Base-by-base conservation (phyloP, 225 moss, liverwort and hornwort genomes). In the Bryum argenteum region DNA sequence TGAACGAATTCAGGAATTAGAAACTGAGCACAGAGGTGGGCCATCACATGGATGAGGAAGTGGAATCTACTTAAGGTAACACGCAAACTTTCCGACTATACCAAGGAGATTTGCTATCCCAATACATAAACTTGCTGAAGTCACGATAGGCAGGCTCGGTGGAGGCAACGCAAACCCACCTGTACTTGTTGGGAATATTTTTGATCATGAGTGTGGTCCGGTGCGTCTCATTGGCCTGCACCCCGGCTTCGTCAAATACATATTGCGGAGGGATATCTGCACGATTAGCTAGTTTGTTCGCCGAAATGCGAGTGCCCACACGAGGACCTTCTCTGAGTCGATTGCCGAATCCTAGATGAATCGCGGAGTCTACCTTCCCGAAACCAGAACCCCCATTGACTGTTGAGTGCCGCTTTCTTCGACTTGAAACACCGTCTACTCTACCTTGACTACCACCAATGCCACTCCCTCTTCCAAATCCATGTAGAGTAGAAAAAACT, bases 101-200 rank as follows among this genome's bases (percentile, higher is more conserved):
- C 26, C 26, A 1, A 8, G 15, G 61, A 20, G 12, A 10, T 22
- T 37, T 13, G n/a, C 9, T 20, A 40, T 18, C 45, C 20, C 12
- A 33, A 13, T 42, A 20, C 22, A 7, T 11, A 50, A 39, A 19
- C 19, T 37, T 16, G 23, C 11, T 5, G 20, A 56, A 38, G 22
- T 12, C 18, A 1, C 24, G 40, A 56, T 28, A 8, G 43, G 44
- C 38, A 45, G 1, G 54, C 16, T 18, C 0, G 5, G 1, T 11
- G 15, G 39, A 62, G 20, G 41, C 38, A 58, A 13, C 23, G 16
- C 37, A 56, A 51, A 61, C 69, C 61, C 37, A 93, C 97, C 94
- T 94, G 83, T 97, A 97, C 78, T 97, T 97, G 69, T 97, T 97
- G 19, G 97, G 97, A 38, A 97, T 97, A 59, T 97, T 97, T 54